phyloP scores from a whole-genome alignment of 257 asterid species.

The Paraleonurus japonicus region DNA sequence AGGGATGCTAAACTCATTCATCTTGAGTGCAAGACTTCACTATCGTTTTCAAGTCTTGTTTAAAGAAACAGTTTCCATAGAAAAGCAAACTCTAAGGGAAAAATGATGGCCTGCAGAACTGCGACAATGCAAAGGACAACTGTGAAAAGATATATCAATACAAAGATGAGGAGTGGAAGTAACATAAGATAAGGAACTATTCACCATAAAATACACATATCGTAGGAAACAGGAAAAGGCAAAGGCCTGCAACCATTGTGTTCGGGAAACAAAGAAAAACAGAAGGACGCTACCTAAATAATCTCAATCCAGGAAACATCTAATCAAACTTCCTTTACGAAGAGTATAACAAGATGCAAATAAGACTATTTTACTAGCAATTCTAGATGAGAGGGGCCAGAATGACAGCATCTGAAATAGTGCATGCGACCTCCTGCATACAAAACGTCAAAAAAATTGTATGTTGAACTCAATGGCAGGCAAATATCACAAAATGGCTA shows the following conservation, averaged over 20 bases:
- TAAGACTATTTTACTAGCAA: constrained; percentile 14
- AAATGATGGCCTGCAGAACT: constrained; percentile 26
- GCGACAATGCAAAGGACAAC: background rate
- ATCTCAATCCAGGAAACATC: background rate
- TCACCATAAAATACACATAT: background rate
- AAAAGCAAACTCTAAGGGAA: constrained; percentile 19
- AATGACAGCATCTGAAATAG: background rate
- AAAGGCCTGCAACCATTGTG: background rate
- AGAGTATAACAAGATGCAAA: background rate
- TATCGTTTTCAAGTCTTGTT: constrained; percentile 23
- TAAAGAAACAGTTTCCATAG: constrained; percentile 17
- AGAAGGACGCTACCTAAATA: background rate
- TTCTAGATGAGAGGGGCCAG: background rate
- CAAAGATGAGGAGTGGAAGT: background rate
- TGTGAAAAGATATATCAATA: background rate
- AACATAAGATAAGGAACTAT: background rate
- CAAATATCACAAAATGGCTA: constrained; percentile 15
- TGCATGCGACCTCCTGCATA: background rate
- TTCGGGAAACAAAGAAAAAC: background rate
- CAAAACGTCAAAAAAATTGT: background rate
- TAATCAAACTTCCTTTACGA: background rate
- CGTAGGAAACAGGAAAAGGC: background rate
- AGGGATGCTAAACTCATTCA: constrained; percentile 59
- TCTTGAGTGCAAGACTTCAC: constrained; percentile 34
- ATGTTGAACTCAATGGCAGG: constrained; percentile 4